These are phyloP conservation scores for Ogataea nonfermentans DNA, from an alignment of 805 yeast genomes.

Conservation along the genomic window DNA sequence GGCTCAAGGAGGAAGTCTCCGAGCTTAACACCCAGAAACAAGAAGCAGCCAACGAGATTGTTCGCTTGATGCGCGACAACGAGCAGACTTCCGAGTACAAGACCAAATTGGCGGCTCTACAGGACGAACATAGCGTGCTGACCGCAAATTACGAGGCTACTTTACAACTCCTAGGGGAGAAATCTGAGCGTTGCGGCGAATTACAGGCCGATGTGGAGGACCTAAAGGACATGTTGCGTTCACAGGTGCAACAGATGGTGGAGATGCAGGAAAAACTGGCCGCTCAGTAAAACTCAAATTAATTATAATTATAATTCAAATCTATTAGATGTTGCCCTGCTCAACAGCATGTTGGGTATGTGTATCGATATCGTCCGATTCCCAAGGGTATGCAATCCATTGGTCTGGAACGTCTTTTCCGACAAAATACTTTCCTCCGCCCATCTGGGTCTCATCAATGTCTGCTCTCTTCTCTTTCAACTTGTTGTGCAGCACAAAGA, in stretches of 20 bases:
- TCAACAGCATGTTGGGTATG: constrained; percentile 64
- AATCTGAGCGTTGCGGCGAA: constrained; percentile 82
- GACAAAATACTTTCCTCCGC: constrained; percentile 63
- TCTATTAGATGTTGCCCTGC: constrained; percentile 56
- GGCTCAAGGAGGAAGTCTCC: constrained; percentile 61
- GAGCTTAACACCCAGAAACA: constrained; percentile 57
- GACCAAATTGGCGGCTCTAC: constrained; percentile 22
- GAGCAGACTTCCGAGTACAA: constrained; percentile 42
- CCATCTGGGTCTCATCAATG: constrained; percentile 60
- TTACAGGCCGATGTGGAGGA: constrained; percentile 85
- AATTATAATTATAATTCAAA: background rate
- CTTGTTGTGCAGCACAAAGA: constrained; percentile 84
- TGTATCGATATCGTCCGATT: constrained; percentile 73
- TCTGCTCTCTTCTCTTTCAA: constrained; percentile 77
- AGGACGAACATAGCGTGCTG: constrained; percentile 19
- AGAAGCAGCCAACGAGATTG: constrained; percentile 64
- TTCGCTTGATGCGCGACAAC: constrained; percentile 53
- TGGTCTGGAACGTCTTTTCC: constrained; percentile 72
- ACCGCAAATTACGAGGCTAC: constrained; percentile 41
- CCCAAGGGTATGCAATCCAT: constrained; percentile 95
- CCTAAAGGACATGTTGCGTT: constrained; percentile 76
- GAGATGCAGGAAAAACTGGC: constrained; percentile 46
- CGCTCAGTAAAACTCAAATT: background rate
- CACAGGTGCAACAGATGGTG: constrained; percentile 86
- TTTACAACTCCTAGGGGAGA: constrained; percentile 77